These are phyloP conservation scores for Suillus tomentosus DNA, from an alignment of 768 basidiomycete species.

Conservation along the genomic window DNA sequence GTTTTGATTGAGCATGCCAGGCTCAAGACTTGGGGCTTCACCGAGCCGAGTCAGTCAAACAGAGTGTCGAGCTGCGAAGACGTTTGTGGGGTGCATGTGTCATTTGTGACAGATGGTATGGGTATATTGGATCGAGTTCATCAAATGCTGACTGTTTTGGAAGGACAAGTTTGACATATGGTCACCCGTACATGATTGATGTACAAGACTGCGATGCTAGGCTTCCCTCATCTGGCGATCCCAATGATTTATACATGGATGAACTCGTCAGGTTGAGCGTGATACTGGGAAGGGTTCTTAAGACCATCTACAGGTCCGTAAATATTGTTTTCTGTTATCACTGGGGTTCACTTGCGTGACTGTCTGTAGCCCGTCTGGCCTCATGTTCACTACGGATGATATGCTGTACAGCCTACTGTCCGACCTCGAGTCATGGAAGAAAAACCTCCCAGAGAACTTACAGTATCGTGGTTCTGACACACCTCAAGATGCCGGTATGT, in stretches of 20 bases:
- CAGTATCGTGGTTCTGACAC: constrained; percentile 74
- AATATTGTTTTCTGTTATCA: not conserved
- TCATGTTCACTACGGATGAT: constrained; percentile 83
- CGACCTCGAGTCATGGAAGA: constrained; percentile 79
- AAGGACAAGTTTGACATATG: constrained; percentile 87
- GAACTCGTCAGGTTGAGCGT: constrained; percentile 92
- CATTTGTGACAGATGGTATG: constrained; percentile 90
- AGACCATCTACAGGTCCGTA: constrained; percentile 86
- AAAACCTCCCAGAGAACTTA: constrained; percentile 73
- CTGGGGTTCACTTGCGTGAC: constrained; percentile 15
- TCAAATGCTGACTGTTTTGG: constrained; percentile 13
- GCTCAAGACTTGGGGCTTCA: constrained; percentile 97
- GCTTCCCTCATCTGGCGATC: constrained; percentile 85
- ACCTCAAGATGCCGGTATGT: constrained; percentile 66
- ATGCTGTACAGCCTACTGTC: constrained; percentile 63
- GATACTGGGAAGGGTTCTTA: constrained; percentile 86
- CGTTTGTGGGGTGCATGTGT: constrained; percentile 95
- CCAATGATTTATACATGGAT: constrained; percentile 78
- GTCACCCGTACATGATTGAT: constrained; percentile 95
- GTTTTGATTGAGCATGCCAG: constrained; percentile 41
- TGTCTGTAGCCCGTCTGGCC: constrained; percentile 72
- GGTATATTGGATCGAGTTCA: constrained; percentile 10
- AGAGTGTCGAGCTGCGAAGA: constrained; percentile 82
- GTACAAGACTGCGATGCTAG: constrained; percentile 95
- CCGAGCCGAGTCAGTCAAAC: constrained; percentile 84